Percentiles rank a stretch among this genome's conserved stretches.
These are phyloP conservation scores for Ensete ventricosum DNA, from an alignment of 176 grass and related monocot species.

Conservation along the genomic window DNA sequence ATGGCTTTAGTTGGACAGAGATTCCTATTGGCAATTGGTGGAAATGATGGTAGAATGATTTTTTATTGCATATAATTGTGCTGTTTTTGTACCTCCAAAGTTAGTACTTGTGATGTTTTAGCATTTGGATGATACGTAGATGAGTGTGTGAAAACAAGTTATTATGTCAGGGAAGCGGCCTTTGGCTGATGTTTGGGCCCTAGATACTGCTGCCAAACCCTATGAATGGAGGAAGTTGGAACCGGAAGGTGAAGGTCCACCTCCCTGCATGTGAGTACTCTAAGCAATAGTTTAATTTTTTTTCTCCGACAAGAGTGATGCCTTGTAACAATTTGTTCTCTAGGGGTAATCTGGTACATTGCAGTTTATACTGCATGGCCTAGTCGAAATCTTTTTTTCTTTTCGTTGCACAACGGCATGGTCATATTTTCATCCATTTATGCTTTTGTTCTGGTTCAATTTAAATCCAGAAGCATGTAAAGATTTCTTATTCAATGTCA, in stretches of 20 bases:
- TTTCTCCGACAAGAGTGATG: constrained; percentile 8
- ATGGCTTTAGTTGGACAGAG: constrained; percentile 99
- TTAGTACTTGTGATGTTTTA: background rate
- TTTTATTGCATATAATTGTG: constrained; percentile 14
- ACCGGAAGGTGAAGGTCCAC: constrained; percentile 96
- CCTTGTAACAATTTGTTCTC: background rate
- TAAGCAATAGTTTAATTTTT: constrained; percentile 1
- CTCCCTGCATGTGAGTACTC: constrained; percentile 95
- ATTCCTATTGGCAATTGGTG: constrained; percentile 97
- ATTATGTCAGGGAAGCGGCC: constrained; percentile 69
- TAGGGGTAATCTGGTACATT: background rate
- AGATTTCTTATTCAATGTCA: background rate
- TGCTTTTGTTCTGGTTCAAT: background rate
- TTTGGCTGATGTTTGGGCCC: constrained; percentile 96
- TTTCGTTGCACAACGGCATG: background rate
- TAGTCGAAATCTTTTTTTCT: background rate
- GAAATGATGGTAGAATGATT: constrained; percentile 84
- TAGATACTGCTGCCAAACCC: constrained; percentile 97
- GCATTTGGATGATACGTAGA: background rate
- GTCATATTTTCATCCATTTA: background rate
- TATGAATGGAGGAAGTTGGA: constrained; percentile 99
- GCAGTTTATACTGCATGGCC: background rate
- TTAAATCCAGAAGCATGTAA: background rate
- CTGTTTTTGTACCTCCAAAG: constrained; percentile 13
- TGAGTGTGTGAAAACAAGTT: background rate